Evolutionary conservation across 2,329 filamentous ascomycete genomes (phyloP).

Genomic region (Curvularia sp.): DNA sequence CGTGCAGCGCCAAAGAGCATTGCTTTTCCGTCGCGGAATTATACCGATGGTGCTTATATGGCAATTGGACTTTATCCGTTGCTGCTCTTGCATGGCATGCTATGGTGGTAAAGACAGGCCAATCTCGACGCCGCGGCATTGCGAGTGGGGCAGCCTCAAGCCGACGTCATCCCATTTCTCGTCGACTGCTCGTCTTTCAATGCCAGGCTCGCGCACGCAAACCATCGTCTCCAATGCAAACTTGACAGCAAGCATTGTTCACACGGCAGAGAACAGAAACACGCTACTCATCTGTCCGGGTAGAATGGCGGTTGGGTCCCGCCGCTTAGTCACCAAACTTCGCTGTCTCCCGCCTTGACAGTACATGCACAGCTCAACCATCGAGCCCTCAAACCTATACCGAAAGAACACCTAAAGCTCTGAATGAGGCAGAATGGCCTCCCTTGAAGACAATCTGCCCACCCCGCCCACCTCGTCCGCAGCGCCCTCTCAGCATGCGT

Average conservation of each 20-base stretch:
- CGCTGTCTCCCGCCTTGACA: slow-evolving; percentile 22
- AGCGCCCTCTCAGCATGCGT: slow-evolving; percentile 49
- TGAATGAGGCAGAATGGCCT: slow-evolving; percentile 10
- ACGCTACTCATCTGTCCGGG: background rate
- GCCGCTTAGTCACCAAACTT: slow-evolving; percentile 24
- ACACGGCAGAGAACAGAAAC: background rate
- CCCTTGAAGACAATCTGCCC: slow-evolving; percentile 28
- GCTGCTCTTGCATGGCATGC: background rate
- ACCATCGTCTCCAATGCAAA: background rate
- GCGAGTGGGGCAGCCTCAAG: background rate
- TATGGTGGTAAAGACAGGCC: background rate
- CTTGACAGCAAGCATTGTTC: background rate
- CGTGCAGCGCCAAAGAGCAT: background rate
- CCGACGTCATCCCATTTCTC: slow-evolving; percentile 9
- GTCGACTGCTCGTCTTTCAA: background rate
- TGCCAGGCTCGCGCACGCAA: background rate
- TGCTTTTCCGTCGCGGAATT: background rate
- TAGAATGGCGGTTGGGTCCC: slow-evolving; percentile 27
- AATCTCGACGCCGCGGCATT: background rate
- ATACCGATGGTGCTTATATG: background rate
- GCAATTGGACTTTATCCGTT: background rate
- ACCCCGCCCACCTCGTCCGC: slow-evolving; percentile 60
- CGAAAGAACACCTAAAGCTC: slow-evolving; percentile 1
- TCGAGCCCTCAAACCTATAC: background rate
- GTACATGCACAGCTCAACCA: background rate